Conservation (phyloP, 768 basidiomycete genomes). For the Rhodosporidiobolus sp. region DNA sequence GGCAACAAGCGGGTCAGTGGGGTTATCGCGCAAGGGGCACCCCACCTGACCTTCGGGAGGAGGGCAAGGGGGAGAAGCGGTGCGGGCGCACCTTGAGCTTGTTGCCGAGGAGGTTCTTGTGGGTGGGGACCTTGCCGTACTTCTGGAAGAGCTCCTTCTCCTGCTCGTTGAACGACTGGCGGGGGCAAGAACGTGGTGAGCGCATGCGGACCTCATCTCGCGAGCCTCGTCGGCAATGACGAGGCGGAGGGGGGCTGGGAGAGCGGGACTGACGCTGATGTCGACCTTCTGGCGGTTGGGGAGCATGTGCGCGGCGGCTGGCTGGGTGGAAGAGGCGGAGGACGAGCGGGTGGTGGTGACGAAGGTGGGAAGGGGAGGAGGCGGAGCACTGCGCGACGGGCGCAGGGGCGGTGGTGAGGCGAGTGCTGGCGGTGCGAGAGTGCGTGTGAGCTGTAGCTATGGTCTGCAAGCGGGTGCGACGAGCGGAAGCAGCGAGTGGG, state of each 20-base stretch:
- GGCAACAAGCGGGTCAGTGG: not conserved
- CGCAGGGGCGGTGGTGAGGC: too few species aligned
- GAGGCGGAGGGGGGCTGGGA: not conserved
- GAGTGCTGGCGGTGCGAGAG: too few species aligned
- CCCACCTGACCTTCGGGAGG: not conserved
- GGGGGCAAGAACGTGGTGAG: not conserved
- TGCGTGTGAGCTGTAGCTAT: not conserved
- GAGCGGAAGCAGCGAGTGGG: too few species aligned
- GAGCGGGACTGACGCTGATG: conserved; percentile 68
- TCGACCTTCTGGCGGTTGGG: conserved; percentile 88
- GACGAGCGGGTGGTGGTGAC: conserved; percentile 25
- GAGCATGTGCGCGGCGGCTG: conserved; percentile 56
- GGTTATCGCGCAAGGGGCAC: not conserved
- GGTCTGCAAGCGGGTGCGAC: too few species aligned
- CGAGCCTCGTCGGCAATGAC: too few species aligned
- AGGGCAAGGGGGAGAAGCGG: not conserved
- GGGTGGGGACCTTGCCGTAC: conserved; percentile 89
- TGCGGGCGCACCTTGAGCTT: conserved; percentile 76
- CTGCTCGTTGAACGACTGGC: conserved; percentile 74
- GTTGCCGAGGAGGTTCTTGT: conserved; percentile 88
- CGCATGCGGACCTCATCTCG: not conserved
- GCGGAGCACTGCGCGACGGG: not conserved
- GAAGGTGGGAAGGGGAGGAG: not conserved
- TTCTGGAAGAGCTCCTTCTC: conserved; percentile 90
- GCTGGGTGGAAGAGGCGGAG: conserved; percentile 38